Base-by-base conservation (phyloP, 495 filamentous ascomycete species). In the Aspergillus incahuasiensis region DNA sequence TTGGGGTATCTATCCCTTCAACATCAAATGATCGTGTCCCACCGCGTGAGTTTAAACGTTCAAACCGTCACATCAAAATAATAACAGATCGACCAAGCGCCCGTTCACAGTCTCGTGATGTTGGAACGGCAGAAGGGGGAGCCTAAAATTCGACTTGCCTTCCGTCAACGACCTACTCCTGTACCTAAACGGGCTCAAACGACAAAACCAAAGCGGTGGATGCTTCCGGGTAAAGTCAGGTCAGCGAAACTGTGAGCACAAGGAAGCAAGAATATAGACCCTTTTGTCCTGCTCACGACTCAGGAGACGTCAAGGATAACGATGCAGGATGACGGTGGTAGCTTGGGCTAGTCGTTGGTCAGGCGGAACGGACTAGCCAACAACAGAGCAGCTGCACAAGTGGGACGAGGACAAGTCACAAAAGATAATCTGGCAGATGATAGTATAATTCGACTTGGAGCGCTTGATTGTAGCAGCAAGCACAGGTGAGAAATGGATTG, bases 291-390 rank as follows among this genome's bases (percentile, higher is more conserved):
- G 56, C 54, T 61, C 62, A 64, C 56, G 56, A 59, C 54, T 61
- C 62, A 64, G 54, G 56, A 59, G 62, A 64, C 57, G 43, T 20
- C 20, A n/a, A 18, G 62, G 43, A 35, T n/a, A n/a, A 59, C 64
- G 53, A 70, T 60, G 64, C 65, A 67, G 44, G 55, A 66, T 68
- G 67, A 70, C 66, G 67, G 65, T 64, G 63, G 52, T 43, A 43
- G 46, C 56, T 32, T 48, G 54, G 35, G 45, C 24, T 35, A 35
- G 32, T 5, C 45, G 30, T 43, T 57, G 62, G 58, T 66, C 61
- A 66, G 66, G 58, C 47, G 66, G 54, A 54, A 52, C 24, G 41
- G 48, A 25, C 39, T 20, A 20, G 44, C 44, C 39, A 48, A 40
- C 39, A 44, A 30, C 16, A 44, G 52, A 40, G 38, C 15, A 44